Base-by-base conservation (phyloP, 306 rosid genomes). In the Lathyrus tuberosus region DNA sequence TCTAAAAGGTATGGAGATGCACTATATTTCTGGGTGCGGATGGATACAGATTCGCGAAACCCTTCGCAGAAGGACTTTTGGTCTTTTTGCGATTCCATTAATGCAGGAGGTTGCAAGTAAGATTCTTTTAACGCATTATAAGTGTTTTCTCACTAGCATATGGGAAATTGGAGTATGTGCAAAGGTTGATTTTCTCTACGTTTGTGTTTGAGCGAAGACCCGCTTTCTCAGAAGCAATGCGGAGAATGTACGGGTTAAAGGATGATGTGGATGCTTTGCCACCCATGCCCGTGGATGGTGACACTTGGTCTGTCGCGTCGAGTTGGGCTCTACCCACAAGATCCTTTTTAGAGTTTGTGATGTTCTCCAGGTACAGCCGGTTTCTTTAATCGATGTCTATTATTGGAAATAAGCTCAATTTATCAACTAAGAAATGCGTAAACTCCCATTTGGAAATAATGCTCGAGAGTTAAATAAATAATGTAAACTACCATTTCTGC, bases 101-200 rank as follows among this genome's bases (percentile, higher is more conserved):
- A 95, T 78, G 95, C 97, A 28, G 99, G 99, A 82, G 87, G 92
- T 76, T 95, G 99, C 99, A 89, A 76, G 99, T 95, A 89, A 79
- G 86, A 52, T 67, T 38, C 18, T 16, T 42, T 31, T 33, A 40
- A 64, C 5, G 28, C 26, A 10, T 42, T 60, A 7, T 31, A 7
- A 17, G 15, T 66, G 17, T 61, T 48, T 61, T 16, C 54, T 69
- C n/a, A 12, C 6, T 5, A 54, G 13, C 48, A 48, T 61, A 14
- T 68, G 72, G 44, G 44, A 60, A 65, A 35, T 54, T 75, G 13
- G 30, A 12, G 65, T 41, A 33, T 46, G 18, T 58, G n/a, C 14
- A 62, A 49, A 11, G 46, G 40, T 41, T 76, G 67, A 49, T 54
- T 22, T 83, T 67, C 42, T 58, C 46, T 71, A 28, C 24, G 12